Evolutionary conservation across 257 asterid species (phyloP).

Genomic region (Cruciata laevipes): DNA sequence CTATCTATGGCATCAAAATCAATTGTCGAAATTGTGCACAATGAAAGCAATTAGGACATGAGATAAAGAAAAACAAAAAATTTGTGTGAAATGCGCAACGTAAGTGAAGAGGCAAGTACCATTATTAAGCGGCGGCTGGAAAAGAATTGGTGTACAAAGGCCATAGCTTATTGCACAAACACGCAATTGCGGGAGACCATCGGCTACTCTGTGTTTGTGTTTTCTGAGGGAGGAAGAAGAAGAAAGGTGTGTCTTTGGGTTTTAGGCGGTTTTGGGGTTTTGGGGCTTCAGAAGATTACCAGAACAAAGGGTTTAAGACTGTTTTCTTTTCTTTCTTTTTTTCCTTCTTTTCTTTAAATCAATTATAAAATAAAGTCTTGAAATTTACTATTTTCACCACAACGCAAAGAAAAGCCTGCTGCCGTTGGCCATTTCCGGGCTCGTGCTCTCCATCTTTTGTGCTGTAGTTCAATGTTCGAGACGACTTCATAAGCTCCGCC

Average conservation of each 20-base stretch:
- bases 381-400: not conserved
- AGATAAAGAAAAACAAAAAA: not conserved
- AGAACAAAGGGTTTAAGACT: not conserved
- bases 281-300: not conserved
- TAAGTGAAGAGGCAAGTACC: constrained; percentile 17
- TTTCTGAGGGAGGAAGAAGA: not conserved
- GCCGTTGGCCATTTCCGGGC: not conserved
- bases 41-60: not conserved
- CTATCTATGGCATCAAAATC: not conserved
- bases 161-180: constrained; percentile 13
- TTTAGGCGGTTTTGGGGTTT: not conserved
- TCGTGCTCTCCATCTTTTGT: not conserved
- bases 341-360: not conserved
- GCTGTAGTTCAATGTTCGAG: not conserved
- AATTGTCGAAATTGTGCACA: not conserved
- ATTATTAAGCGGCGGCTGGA: constrained; percentile 23
- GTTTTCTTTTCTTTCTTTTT: not conserved
- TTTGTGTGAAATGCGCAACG: not conserved
- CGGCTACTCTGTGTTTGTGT: not conserved
- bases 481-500: not conserved
- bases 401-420: not conserved
- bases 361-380: not conserved
- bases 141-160: constrained; percentile 16
- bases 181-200: not conserved
- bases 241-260: not conserved